phyloP scores from a whole-genome alignment of 176 grass and related monocot species.

The Musa itinerans region DNA sequence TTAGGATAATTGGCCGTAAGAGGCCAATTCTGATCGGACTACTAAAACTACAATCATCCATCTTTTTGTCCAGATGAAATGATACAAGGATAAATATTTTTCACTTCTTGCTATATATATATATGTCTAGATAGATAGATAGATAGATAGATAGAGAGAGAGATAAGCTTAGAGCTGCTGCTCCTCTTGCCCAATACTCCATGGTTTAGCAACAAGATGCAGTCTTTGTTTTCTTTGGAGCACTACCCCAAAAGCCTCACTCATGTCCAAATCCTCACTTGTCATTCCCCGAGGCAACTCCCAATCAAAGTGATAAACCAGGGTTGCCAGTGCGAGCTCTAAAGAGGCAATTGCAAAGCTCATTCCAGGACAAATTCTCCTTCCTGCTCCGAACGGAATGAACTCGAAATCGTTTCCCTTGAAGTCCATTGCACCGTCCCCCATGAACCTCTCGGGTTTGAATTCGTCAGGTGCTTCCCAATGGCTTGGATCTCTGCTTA shows the following conservation, averaged over 20 bases:
- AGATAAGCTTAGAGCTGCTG: too few species aligned
- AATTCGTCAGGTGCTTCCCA: constrained; percentile 48
- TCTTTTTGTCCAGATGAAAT: too few species aligned
- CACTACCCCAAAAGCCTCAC: not conserved
- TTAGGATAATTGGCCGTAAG: too few species aligned
- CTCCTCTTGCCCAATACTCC: too few species aligned
- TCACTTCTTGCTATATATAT: too few species aligned
- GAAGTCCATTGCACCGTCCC: constrained; percentile 14
- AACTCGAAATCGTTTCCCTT: constrained; percentile 31
- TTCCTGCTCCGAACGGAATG: constrained; percentile 46
- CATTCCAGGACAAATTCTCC: constrained; percentile 44
- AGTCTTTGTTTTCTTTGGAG: not conserved
- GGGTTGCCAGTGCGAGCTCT: constrained; percentile 29
- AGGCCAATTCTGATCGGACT: too few species aligned
- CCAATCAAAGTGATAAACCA: constrained; percentile 40
- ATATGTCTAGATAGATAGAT: too few species aligned
- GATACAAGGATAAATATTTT: too few species aligned
- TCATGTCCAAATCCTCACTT: constrained; percentile 22
- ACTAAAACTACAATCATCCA: too few species aligned
- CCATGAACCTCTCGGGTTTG: constrained; percentile 28
- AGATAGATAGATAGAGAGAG: fast-evolving
- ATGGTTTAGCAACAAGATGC: too few species aligned
- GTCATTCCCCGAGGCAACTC: not conserved
- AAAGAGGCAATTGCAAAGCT: constrained; percentile 19
- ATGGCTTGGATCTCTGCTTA: constrained; percentile 18